Conservation (phyloP, 805 yeast genomes). For the Yamadazyma insecticola region DNA sequence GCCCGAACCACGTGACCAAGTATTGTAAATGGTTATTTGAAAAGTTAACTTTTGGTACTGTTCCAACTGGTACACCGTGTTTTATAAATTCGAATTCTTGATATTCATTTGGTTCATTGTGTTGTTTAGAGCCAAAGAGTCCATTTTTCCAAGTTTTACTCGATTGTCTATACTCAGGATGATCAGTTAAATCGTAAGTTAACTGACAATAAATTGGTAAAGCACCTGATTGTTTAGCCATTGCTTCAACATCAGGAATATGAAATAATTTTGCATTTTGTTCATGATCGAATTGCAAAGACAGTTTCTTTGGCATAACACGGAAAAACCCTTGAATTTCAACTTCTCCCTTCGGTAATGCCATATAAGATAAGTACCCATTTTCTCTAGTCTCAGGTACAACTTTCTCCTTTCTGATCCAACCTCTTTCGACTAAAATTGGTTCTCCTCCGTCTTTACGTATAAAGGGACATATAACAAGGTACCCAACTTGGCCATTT, state of each 20-base stretch:
- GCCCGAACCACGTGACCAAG: conserved; percentile 91
- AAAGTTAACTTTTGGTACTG: conserved; percentile 71
- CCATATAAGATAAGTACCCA: conserved; percentile 57
- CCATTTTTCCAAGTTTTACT: conserved; percentile 38
- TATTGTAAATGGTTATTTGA: conserved; percentile 91
- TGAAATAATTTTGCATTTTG: conserved; percentile 66
- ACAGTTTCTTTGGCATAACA: conserved; percentile 56
- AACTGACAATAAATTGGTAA: conserved; percentile 77
- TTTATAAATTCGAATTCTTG: conserved; percentile 53
- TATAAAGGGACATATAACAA: conserved; percentile 75
- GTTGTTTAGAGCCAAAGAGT: conserved; percentile 22
- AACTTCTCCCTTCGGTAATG: conserved; percentile 70
- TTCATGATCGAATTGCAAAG: conserved; percentile 66
- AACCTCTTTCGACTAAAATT: conserved; percentile 83
- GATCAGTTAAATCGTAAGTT: conserved; percentile 61
- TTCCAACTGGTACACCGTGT: conserved; percentile 90
- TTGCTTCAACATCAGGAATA: conserved; percentile 74
- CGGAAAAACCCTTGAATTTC: conserved; percentile 72
- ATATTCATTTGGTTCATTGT: conserved; percentile 25
- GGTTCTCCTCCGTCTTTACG: conserved; percentile 73
- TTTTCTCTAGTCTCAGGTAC: conserved; percentile 46
- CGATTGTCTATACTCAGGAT: conserved; percentile 43
- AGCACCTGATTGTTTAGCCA: conserved; percentile 65
- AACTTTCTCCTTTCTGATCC: conserved; percentile 72
- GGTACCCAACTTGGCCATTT: conserved; percentile 68